Conservation (phyloP, 2,329 filamentous ascomycete species). For the Ceratocystis variospora region DNA sequence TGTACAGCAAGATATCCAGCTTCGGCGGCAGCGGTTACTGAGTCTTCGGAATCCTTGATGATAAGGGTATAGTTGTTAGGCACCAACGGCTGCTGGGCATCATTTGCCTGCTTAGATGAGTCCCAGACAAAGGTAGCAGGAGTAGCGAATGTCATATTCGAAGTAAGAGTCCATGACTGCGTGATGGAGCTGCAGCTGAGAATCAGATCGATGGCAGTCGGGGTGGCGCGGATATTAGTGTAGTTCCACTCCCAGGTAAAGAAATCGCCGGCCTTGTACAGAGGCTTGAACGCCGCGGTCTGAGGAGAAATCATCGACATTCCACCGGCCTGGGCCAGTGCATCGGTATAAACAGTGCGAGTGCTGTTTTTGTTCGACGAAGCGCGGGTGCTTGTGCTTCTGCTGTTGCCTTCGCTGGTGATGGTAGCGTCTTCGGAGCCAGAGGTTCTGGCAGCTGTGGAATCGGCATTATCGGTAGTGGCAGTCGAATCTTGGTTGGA, state of each 20-base stretch:
- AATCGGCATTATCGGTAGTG: slow-evolving; percentile 31
- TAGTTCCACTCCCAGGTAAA: slow-evolving; percentile 54
- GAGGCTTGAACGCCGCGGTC: slow-evolving; percentile 31
- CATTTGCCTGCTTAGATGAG: slow-evolving; percentile 36
- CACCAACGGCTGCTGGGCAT: slow-evolving; percentile 34
- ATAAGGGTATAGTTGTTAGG: slow-evolving; percentile 47
- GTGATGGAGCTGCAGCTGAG: slow-evolving; percentile 40
- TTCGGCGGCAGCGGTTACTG: slow-evolving; percentile 36
- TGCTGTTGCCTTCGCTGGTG: slow-evolving; percentile 22
- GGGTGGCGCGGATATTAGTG: slow-evolving; percentile 43
- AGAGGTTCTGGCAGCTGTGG: slow-evolving; percentile 24
- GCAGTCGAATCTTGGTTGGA: slow-evolving; percentile 12
- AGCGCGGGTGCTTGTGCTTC: slow-evolving; percentile 20
- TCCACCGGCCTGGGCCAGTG: slow-evolving; percentile 27
- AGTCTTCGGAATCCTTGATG: slow-evolving; percentile 44
- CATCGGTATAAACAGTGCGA: slow-evolving; percentile 32
- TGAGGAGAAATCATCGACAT: slow-evolving; percentile 42
- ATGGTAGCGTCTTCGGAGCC: slow-evolving; percentile 23
- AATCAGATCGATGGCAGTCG: slow-evolving; percentile 47
- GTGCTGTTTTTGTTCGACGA: slow-evolving; percentile 20
- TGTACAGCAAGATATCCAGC: slow-evolving; percentile 43
- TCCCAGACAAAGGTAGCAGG: slow-evolving; percentile 45
- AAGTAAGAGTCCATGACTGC: slow-evolving; percentile 46
- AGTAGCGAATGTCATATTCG: slow-evolving; percentile 46
- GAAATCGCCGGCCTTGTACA: slow-evolving; percentile 47